phyloP scores from a whole-genome alignment of 169 alveolate species.

The Nephromyces sp. region DNA sequence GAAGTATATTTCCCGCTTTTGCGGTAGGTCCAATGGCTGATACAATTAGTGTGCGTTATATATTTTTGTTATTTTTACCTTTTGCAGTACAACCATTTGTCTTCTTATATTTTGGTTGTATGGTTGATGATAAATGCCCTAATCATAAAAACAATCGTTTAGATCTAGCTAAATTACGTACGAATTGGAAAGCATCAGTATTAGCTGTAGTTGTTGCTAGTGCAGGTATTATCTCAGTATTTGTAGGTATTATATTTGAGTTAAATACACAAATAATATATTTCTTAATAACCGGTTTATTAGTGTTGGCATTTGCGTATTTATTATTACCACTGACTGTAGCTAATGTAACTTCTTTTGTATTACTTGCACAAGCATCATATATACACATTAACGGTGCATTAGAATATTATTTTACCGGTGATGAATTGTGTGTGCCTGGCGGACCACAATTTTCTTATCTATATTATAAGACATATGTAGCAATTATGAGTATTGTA shows the following conservation, averaged over 20 bases:
- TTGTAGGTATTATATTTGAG: not conserved
- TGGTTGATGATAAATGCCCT: slow-evolving; percentile 5
- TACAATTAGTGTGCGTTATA: slow-evolving; percentile 7
- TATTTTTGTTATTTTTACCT: slow-evolving; percentile 12
- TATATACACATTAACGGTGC: slow-evolving; percentile 19
- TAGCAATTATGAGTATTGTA: slow-evolving; percentile 4
- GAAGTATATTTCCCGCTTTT: slow-evolving; percentile 12
- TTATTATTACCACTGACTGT: slow-evolving; percentile 8
- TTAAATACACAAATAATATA: not conserved
- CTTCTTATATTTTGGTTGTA: not conserved
- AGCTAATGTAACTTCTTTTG: slow-evolving; percentile 9
- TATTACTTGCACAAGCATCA: slow-evolving; percentile 8
- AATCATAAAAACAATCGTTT: too few relatives aligned
- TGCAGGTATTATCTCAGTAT: not conserved
- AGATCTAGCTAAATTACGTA: too few relatives aligned
- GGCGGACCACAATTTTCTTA: slow-evolving; percentile 33
- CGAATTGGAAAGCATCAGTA: too few relatives aligned
- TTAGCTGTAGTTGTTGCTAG: not conserved
- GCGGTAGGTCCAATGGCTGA: slow-evolving; percentile 28
- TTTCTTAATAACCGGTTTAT: not conserved
- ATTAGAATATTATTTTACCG: slow-evolving; percentile 12
- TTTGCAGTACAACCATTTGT: slow-evolving; percentile 19
- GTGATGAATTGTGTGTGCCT: slow-evolving; percentile 12
- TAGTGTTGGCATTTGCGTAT: not conserved
- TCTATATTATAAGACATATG: slow-evolving; percentile 18